Evolutionary conservation across 768 basidiomycete genomes (phyloP).

Genomic region (Tulasnella sp.): DNA sequence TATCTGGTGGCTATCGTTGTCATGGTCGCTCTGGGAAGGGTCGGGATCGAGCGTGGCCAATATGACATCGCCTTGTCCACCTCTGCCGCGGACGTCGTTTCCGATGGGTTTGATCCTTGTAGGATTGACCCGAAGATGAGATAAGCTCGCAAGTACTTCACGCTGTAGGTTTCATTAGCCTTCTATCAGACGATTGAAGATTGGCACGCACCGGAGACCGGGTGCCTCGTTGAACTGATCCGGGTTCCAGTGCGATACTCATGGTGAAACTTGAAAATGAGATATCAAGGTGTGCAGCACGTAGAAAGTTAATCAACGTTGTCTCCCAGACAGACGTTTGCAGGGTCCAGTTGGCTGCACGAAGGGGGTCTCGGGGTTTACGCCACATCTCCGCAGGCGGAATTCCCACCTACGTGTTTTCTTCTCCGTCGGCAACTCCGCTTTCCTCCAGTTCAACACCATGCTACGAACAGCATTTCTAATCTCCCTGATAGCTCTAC

Average conservation of each 20-base stretch:
- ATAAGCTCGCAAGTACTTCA: neutral
- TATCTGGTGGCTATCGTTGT: neutral
- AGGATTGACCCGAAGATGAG: neutral
- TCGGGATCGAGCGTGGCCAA: neutral
- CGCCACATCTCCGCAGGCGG: neutral
- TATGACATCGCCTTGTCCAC: neutral
- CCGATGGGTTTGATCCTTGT: neutral
- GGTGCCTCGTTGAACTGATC: neutral
- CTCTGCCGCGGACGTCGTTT: neutral
- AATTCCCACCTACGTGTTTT: neutral
- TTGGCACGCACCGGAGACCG: neutral
- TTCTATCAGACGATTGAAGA: neutral
- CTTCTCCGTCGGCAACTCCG: neutral
- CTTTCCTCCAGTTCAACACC: neutral
- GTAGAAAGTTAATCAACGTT: neutral
- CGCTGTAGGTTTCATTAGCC: neutral
- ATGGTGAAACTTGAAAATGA: neutral
- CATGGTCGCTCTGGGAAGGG: neutral
- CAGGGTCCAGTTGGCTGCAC: neutral
- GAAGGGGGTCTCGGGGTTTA: neutral
- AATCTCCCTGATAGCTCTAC: neutral
- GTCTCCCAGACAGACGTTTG: neutral
- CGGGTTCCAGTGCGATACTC: neutral
- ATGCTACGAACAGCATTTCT: neutral
- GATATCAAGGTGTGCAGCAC: neutral